These are phyloP conservation scores for Zymoseptoria ardabiliae DNA, from an alignment of 2,329 filamentous ascomycete species.

Conservation along the genomic window DNA sequence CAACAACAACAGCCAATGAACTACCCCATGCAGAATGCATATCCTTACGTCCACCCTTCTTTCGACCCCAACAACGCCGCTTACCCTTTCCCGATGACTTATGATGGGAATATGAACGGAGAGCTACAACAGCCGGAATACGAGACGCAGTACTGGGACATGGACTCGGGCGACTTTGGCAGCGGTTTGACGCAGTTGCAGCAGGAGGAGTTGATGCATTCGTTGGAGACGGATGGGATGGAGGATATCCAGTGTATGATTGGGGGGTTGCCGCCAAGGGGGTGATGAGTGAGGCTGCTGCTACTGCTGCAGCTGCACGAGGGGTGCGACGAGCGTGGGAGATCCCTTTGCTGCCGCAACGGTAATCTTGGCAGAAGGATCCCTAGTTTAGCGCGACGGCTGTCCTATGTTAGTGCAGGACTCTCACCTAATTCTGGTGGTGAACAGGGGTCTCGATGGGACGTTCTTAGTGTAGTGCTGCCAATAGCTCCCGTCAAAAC, in stretches of 20 bases:
- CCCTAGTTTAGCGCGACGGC: too few species aligned
- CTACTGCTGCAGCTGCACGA: background rate
- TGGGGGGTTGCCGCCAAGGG: background rate
- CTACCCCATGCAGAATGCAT: constrained; percentile 9
- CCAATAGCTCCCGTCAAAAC: too few species aligned
- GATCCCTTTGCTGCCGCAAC: too few species aligned
- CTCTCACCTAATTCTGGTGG: too few species aligned
- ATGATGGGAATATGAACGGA: constrained; percentile 6
- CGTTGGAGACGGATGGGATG: constrained; percentile 32
- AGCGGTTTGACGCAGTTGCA: constrained; percentile 28
- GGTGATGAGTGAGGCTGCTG: background rate
- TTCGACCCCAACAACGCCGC: constrained; percentile 21
- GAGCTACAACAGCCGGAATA: constrained; percentile 12
- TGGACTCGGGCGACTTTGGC: constrained; percentile 26
- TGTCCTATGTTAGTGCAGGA: too few species aligned
- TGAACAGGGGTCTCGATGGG: too few species aligned
- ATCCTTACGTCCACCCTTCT: constrained; percentile 16
- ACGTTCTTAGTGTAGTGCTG: too few species aligned
- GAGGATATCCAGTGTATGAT: constrained; percentile 34
- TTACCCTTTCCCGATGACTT: constrained; percentile 21
- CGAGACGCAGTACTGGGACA: constrained; percentile 22
- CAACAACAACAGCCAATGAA: constrained; percentile 12
- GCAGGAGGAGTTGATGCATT: constrained; percentile 32
- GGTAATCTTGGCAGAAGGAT: too few species aligned
- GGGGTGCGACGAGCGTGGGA: too few species aligned